phyloP scores from a whole-genome alignment of 2,329 filamentous ascomycete species.

The Colletotrichum viniferum region DNA sequence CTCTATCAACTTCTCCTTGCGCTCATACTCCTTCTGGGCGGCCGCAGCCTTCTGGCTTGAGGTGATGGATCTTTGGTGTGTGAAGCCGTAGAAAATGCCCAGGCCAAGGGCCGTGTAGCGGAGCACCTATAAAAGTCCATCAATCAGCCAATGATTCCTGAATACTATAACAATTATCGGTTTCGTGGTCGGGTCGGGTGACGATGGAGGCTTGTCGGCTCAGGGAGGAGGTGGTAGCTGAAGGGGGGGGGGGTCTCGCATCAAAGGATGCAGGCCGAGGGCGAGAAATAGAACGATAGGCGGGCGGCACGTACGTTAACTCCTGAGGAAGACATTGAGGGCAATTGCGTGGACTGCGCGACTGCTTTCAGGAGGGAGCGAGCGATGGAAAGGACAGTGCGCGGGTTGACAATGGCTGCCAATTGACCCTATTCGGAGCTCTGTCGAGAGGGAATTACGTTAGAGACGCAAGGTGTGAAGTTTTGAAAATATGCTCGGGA shows the following conservation, averaged over 20 bases:
- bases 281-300: background rate
- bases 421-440: conserved; percentile 47
- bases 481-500: conserved; percentile 48
- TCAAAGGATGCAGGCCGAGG: background rate
- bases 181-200: background rate
- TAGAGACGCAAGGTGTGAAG: conserved; percentile 40
- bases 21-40: conserved; percentile 82
- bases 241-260: background rate
- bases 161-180: background rate
- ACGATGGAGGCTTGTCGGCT: conserved; percentile 12
- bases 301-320: conserved; percentile 63
- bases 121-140: conserved; percentile 71
- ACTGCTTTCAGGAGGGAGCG: conserved; percentile 39
- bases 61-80: conserved; percentile 85
- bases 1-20: conserved; percentile 89
- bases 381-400: conserved; percentile 36
- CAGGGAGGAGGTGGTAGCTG: conserved; percentile 7
- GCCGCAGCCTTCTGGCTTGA: conserved; percentile 72
- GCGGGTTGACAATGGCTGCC: conserved; percentile 44
- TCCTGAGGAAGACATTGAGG: conserved; percentile 69
- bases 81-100: conserved; percentile 94
- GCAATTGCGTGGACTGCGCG: conserved; percentile 47
- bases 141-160: conserved; percentile 28
- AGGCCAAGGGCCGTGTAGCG: conserved; percentile 93
- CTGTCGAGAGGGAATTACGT: conserved; percentile 44